phyloP scores from a whole-genome alignment of 805 yeast species.

The Kazachstania viticola region DNA sequence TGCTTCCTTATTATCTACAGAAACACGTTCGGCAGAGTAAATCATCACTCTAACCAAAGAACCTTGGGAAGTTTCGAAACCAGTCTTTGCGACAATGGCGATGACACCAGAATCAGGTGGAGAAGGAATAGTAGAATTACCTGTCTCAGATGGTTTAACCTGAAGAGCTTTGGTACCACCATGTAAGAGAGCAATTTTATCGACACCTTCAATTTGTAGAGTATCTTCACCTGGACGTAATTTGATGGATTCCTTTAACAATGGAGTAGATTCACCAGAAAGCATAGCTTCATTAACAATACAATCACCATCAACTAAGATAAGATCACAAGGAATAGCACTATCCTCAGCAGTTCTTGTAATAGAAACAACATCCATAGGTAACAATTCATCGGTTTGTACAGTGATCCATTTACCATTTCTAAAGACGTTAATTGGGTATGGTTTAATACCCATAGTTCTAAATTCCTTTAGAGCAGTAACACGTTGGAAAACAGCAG shows the following conservation, averaged over 20 bases:
- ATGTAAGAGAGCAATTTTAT: conserved; percentile 76
- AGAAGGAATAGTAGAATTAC: conserved; percentile 33
- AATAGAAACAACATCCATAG: conserved; percentile 84
- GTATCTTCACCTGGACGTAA: conserved; percentile 64
- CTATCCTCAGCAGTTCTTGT: conserved; percentile 83
- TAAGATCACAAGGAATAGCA: conserved; percentile 88
- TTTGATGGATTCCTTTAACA: conserved; percentile 81
- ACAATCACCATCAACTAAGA: conserved; percentile 79
- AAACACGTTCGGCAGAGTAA: conserved; percentile 89
- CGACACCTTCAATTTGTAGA: conserved; percentile 69
- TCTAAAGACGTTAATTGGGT: conserved; percentile 62
- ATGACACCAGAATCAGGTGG: conserved; percentile 91
- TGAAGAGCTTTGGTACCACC: conserved; percentile 97
- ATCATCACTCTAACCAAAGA: conserved; percentile 96
- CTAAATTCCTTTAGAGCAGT: conserved; percentile 90
- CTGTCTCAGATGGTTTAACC: conserved; percentile 57
- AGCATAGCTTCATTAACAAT: conserved; percentile 98
- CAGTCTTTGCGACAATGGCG: conserved; percentile 84
- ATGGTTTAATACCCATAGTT: conserved; percentile 94
- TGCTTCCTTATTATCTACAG: conserved; percentile 92
- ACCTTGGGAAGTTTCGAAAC: conserved; percentile 98
- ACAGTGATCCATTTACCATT: conserved; percentile 56
- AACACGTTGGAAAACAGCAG: conserved; percentile 92
- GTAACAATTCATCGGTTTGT: conserved; percentile 66
- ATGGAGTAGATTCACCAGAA: conserved; percentile 95